Conservation (phyloP, 108 stramenopile genomes). For the Pseudonitzschia multiseries region DNA sequence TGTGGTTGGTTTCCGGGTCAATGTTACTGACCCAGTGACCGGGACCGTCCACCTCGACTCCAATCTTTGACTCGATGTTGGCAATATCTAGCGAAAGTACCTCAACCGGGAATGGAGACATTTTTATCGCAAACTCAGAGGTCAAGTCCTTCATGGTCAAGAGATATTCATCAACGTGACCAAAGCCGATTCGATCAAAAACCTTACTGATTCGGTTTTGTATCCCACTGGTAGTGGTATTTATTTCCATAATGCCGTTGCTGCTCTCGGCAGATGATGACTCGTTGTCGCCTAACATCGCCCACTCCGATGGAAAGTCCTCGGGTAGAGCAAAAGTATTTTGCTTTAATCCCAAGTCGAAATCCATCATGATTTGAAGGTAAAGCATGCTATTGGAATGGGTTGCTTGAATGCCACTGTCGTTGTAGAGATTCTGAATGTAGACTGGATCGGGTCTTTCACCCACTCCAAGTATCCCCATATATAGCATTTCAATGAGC, state of each 20-base stretch:
- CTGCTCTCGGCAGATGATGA: background rate
- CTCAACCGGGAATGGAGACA: constrained; percentile 34
- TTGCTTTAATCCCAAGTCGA: constrained; percentile 45
- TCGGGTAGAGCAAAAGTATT: constrained; percentile 47
- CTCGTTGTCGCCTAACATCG: constrained; percentile 11
- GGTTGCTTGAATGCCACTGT: constrained; percentile 39
- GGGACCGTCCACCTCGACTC: constrained; percentile 87
- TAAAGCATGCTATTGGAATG: constrained; percentile 48
- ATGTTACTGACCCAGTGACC: constrained; percentile 73
- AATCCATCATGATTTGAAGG: constrained; percentile 61
- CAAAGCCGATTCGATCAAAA: constrained; percentile 68
- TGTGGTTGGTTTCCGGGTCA: constrained; percentile 30
- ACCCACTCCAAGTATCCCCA: constrained; percentile 61
- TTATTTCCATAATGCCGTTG: constrained; percentile 35
- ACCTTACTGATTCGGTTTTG: constrained; percentile 58
- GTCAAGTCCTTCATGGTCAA: constrained; percentile 52
- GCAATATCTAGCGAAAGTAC: constrained; percentile 62
- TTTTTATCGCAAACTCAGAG: constrained; percentile 40
- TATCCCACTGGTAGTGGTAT: constrained; percentile 57
- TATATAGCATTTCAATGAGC: constrained; percentile 57
- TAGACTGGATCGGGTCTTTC: constrained; percentile 40
- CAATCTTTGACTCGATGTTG: constrained; percentile 54
- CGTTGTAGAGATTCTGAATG: constrained; percentile 28
- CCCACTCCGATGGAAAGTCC: constrained; percentile 74
- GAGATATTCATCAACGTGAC: constrained; percentile 66